Evolutionary conservation across 192 early-diverging fungal species (phyloP).

Genomic region (Backusella tarrabulga): DNA sequence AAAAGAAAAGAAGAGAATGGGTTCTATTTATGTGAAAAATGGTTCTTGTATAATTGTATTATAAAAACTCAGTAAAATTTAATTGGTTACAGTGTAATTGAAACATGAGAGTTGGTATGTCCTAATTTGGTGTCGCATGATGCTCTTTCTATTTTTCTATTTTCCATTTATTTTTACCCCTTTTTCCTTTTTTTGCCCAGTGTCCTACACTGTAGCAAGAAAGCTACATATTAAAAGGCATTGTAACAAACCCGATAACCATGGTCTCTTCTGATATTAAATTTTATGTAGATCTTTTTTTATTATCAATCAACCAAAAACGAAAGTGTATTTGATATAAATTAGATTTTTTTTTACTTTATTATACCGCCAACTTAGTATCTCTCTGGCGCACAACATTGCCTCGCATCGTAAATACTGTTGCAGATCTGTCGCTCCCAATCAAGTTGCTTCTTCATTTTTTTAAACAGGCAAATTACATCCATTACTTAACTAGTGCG

Average conservation of each 20-base stretch:
- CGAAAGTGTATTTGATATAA: background rate
- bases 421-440: background rate
- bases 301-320: background rate
- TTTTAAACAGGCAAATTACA: background rate
- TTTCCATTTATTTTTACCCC: conserved; percentile 10
- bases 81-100: background rate
- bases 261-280: background rate
- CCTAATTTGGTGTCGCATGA: conserved; percentile 4
- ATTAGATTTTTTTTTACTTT: background rate
- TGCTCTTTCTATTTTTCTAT: conserved; percentile 2
- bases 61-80: background rate
- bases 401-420: background rate
- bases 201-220: background rate
- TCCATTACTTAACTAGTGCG: background rate
- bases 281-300: background rate
- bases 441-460: background rate
- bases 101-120: background rate
- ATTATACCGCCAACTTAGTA: background rate
- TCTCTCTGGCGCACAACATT: background rate
- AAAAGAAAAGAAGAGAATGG: background rate
- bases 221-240: background rate
- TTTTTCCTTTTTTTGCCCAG: background rate
- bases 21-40: background rate
- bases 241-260: background rate
- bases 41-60: background rate